Evolutionary conservation across 179 eudicot genomes (phyloP).

Genomic region (Corrigiola litoralis): DNA sequence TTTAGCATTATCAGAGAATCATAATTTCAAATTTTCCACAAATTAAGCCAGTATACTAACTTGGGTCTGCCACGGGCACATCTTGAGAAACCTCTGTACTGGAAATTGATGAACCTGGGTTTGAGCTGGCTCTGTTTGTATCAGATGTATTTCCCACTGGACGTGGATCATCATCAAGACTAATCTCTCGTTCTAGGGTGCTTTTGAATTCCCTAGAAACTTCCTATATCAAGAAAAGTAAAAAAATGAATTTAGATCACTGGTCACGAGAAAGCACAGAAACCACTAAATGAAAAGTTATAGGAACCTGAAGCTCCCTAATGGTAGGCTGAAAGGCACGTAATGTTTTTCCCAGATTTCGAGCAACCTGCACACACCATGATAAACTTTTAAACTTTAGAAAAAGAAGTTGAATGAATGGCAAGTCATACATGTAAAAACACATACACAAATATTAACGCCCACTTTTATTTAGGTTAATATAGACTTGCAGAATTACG

Average conservation of each 20-base stretch:
- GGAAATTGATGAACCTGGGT: constrained; percentile 25
- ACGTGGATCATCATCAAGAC: constrained; percentile 70
- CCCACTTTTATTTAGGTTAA: neutral
- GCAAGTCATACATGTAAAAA: neutral
- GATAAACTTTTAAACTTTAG: constrained; percentile 1
- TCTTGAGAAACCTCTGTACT: constrained; percentile 33
- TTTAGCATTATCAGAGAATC: neutral
- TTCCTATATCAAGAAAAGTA: constrained; percentile 42
- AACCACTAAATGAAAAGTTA: neutral
- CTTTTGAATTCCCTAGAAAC: constrained; percentile 95
- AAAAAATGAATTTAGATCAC: neutral
- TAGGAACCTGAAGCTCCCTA: constrained; percentile 80
- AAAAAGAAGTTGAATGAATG: neutral
- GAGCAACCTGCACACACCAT: constrained; percentile 66
- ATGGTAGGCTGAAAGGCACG: constrained; percentile 95
- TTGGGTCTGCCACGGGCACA: constrained; percentile 34
- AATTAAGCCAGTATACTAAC: constrained; percentile 35
- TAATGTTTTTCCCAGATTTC: constrained; percentile 79
- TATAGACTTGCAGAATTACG: neutral
- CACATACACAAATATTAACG: neutral
- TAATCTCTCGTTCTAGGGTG: constrained; percentile 86
- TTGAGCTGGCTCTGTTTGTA: constrained; percentile 29
- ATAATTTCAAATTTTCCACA: neutral
- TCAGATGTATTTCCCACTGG: constrained; percentile 32
- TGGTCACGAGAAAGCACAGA: neutral